Evolutionary conservation across 2,329 filamentous ascomycete species (phyloP).

Genomic region (Corinectria fuckeliana): DNA sequence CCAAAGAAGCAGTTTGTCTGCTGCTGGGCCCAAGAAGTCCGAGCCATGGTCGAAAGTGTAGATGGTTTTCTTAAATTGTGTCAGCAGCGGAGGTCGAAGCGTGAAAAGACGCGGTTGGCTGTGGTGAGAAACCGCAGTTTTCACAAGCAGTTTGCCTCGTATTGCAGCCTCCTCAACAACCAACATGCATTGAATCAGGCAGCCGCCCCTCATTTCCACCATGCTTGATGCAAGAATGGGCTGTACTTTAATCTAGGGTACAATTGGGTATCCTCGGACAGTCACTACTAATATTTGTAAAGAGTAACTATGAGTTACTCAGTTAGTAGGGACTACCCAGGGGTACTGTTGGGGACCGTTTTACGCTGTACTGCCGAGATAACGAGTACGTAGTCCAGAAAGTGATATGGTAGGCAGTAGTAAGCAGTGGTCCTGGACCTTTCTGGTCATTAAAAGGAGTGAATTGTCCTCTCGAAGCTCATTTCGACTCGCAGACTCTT

Average conservation of each 20-base stretch:
- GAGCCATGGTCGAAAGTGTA: slow-evolving; percentile 10
- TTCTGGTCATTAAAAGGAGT: too few relatives aligned
- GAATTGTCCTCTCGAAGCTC: too few relatives aligned
- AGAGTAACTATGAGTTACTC: too few relatives aligned
- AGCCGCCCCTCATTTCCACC: slow-evolving; percentile 3
- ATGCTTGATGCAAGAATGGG: neutral
- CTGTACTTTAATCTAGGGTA: neutral
- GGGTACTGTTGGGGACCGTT: too few relatives aligned
- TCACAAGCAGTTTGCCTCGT: neutral
- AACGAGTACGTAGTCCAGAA: too few relatives aligned
- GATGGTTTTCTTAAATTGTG: slow-evolving; percentile 4
- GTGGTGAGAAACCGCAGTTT: slow-evolving; percentile 6
- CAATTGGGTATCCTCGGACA: neutral
- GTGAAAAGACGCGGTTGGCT: neutral
- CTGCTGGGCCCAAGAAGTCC: slow-evolving; percentile 21
- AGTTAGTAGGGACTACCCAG: too few relatives aligned
- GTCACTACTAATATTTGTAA: too few relatives aligned
- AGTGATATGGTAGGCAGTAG: too few relatives aligned
- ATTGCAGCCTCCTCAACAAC: neutral
- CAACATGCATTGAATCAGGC: slow-evolving; percentile 4
- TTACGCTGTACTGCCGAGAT: too few relatives aligned
- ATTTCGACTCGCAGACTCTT: too few relatives aligned
- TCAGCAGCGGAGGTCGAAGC: neutral
- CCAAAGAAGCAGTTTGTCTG: slow-evolving; percentile 23
- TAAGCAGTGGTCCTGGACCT: neutral